These are phyloP conservation scores for Agaricus subrufescens DNA, from an alignment of 768 basidiomycete genomes.

Conservation along the genomic window DNA sequence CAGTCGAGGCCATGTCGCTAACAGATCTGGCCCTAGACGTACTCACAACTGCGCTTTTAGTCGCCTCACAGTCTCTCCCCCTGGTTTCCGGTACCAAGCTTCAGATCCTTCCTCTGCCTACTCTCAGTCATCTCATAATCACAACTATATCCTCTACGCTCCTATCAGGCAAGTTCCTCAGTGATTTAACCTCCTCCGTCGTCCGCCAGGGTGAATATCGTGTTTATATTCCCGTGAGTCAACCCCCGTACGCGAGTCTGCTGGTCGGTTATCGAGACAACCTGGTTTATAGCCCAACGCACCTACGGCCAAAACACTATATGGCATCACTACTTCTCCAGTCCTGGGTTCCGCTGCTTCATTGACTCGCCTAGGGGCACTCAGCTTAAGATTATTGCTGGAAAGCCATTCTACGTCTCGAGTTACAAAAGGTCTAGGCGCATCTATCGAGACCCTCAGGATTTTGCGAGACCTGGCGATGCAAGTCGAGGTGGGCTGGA, in stretches of 20 bases:
- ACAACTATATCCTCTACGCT: constrained; percentile 54
- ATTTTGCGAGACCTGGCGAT: constrained; percentile 31
- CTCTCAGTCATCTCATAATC: constrained; percentile 29
- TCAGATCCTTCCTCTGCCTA: constrained; percentile 54
- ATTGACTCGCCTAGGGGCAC: constrained; percentile 32
- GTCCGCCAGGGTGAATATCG: constrained; percentile 19
- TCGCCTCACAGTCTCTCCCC: constrained; percentile 58
- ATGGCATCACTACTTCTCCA: constrained; percentile 30
- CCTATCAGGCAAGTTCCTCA: constrained; percentile 50
- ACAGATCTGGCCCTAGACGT: constrained; percentile 25
- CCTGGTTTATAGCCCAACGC: constrained; percentile 21
- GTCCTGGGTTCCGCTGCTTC: constrained; percentile 27
- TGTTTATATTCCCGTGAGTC: constrained; percentile 27
- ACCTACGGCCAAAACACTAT: constrained; percentile 28
- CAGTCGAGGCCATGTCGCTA: neutral
- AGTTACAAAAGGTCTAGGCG: constrained; percentile 24
- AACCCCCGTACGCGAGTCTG: neutral
- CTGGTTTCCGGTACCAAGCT: constrained; percentile 51
- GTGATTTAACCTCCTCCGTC: constrained; percentile 30
- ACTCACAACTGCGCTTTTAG: constrained; percentile 46
- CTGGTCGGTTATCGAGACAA: neutral
- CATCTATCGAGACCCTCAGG: constrained; percentile 25
- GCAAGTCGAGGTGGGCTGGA: constrained; percentile 47
- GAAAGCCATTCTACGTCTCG: constrained; percentile 26
- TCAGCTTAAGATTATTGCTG: constrained; percentile 25